A percentile compares a stretch with the other conserved stretches of the same genome.
phyloP scores from a whole-genome alignment of 495 filamentous ascomycete species.

The Lasiosphaeriaceae sp. region DNA sequence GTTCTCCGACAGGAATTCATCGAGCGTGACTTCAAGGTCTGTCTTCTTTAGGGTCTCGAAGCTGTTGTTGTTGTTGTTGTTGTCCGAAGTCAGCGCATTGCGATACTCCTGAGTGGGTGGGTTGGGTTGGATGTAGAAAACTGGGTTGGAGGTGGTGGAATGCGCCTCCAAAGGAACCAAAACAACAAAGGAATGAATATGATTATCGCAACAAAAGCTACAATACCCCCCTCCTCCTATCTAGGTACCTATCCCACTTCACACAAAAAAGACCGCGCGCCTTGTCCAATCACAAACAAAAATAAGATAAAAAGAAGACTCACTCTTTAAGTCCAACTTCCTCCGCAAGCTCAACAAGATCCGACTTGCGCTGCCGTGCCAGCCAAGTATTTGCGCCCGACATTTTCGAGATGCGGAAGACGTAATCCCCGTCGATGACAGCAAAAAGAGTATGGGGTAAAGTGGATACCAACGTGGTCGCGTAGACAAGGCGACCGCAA shows the following conservation, averaged over 20 bases:
- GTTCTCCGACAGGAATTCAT: slow-evolving; percentile 69
- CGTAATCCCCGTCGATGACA: not conserved
- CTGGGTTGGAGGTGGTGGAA: too few relatives aligned
- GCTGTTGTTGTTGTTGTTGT: slow-evolving; percentile 38
- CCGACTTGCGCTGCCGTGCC: slow-evolving; percentile 76
- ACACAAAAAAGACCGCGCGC: too few relatives aligned
- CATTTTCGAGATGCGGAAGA: slow-evolving; percentile 30
- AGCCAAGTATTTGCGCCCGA: slow-evolving; percentile 63
- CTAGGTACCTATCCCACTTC: too few relatives aligned
- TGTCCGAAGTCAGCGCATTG: too few relatives aligned
- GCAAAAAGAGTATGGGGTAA: slow-evolving; percentile 7
- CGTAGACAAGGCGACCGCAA: slow-evolving; percentile 29
- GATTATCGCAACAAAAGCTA: too few relatives aligned
- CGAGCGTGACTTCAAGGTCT: slow-evolving; percentile 75
- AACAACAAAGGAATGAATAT: too few relatives aligned
- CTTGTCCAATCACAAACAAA: slow-evolving; percentile 5
- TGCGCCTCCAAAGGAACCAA: too few relatives aligned
- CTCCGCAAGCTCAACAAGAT: slow-evolving; percentile 71
- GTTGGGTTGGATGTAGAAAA: too few relatives aligned
- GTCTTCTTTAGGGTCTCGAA: slow-evolving; percentile 68
- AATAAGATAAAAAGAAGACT: slow-evolving; percentile 24
- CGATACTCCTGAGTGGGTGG: too few relatives aligned
- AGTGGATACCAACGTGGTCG: slow-evolving; percentile 19
- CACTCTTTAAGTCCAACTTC: slow-evolving; percentile 72
- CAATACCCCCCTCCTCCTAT: too few relatives aligned